A percentile compares a stretch with the other conserved stretches of the same genome.
phyloP scores from a whole-genome alignment of 495 filamentous ascomycete species.

The Neurospora sublineolata region DNA sequence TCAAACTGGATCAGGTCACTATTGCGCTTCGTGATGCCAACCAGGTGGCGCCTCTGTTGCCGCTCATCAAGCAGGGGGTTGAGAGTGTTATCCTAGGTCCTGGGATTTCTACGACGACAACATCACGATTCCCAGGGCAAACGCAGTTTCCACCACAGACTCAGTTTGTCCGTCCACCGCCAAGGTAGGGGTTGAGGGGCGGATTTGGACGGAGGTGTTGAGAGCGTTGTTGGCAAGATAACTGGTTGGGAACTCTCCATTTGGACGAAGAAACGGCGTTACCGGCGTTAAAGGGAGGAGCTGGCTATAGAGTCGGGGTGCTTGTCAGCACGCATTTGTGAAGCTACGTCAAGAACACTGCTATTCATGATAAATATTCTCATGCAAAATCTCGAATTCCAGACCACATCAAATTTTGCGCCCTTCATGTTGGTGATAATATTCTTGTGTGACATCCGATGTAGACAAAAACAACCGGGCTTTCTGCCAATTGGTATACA shows the following conservation, averaged over 20 bases:
- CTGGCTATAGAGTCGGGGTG: background rate
- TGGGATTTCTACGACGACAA: background rate
- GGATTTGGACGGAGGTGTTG: background rate
- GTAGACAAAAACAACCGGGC: background rate
- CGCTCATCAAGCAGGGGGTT: conserved; percentile 47
- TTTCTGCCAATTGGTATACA: background rate
- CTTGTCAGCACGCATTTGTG: too few relatives aligned
- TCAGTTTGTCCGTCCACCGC: background rate
- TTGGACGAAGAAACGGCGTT: background rate
- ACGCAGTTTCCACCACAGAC: background rate
- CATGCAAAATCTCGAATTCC: too few relatives aligned
- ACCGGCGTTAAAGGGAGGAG: background rate
- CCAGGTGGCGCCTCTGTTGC: conserved; percentile 58
- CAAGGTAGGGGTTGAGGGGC: background rate
- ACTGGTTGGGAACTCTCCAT: too few relatives aligned
- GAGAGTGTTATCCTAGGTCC: conserved; percentile 30
- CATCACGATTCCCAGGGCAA: background rate
- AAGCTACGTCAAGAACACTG: too few relatives aligned
- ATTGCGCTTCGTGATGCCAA: conserved; percentile 77
- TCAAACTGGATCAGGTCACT: conserved; percentile 55
- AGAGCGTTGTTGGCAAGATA: background rate
- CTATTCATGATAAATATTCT: background rate
- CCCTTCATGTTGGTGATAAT: background rate
- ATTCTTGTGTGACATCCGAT: background rate
- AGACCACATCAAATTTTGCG: too few relatives aligned